Conservation (phyloP, 495 filamentous ascomycete genomes). For the Aspergillus carlsbadensis region DNA sequence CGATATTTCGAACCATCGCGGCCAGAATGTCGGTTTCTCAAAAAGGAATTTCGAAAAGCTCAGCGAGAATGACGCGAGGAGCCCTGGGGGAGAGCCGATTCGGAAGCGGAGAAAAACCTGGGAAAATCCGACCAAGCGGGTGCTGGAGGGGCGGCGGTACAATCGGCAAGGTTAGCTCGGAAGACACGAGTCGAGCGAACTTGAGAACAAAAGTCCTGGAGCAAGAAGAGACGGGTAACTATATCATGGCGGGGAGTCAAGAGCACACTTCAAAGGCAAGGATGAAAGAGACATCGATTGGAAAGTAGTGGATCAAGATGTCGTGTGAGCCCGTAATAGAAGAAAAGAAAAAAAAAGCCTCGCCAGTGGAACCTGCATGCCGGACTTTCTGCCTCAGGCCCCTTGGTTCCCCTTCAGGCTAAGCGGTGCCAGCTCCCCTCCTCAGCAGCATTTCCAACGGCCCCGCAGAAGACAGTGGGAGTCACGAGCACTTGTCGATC, state of each 20-base stretch:
- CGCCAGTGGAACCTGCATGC: constrained; percentile 26
- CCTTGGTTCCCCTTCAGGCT: constrained; percentile 11
- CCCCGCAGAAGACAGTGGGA: constrained; percentile 15
- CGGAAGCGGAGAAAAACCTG: constrained; percentile 31
- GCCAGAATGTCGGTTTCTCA: constrained; percentile 12
- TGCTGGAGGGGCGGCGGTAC: constrained; percentile 36
- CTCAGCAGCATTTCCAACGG: constrained; percentile 8
- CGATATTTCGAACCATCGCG: constrained; percentile 91
- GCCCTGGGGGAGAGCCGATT: constrained; percentile 18
- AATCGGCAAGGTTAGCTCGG: constrained; percentile 26
- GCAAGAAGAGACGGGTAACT: constrained; percentile 26
- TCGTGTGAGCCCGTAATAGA: constrained; percentile 25
- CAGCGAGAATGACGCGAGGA: constrained; percentile 13
- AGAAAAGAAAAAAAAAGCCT: constrained; percentile 24
- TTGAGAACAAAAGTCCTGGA: constrained; percentile 18
- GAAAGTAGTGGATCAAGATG: constrained; percentile 16
- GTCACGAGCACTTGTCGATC: background rate
- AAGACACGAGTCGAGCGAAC: constrained; percentile 11
- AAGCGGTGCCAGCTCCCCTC: constrained; percentile 5
- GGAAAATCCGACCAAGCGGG: constrained; percentile 31
- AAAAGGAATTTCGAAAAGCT: constrained; percentile 8
- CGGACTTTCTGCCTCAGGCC: constrained; percentile 24
- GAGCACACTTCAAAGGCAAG: constrained; percentile 17
- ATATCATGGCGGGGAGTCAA: constrained; percentile 38
- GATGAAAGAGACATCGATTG: constrained; percentile 21